Evolutionary conservation across 805 yeast species (phyloP), one percentile per base, ranked within the genome.

Genomic region (Barnettozyma californica): DNA sequence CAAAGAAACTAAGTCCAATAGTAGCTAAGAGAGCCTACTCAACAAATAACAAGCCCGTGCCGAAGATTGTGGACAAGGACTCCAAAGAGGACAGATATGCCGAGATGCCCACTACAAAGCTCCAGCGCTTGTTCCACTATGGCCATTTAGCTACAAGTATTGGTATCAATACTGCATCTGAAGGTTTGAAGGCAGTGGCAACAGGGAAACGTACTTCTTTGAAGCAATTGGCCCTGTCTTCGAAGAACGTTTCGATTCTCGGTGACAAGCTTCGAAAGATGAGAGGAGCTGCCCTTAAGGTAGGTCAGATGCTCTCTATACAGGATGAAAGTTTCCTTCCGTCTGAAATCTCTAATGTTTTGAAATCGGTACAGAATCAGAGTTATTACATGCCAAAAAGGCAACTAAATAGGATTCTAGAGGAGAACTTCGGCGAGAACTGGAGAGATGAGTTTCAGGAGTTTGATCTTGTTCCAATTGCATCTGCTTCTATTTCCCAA

Each of bases 211-310:
- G 71, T 0, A 73, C 83, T 8, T 66, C 77, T 31, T 63, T 83
- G 64, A 78, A 77, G 52, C 72, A 78, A 2, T 63, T 89, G 40
- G 71, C 95, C 2, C 71, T 94, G 57, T 83, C 87, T 4, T 91
- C 95, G 7, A 77, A 78, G 16, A 94, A 92, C 65, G 82, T 94
- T 39, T 96, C 92, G 59, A 68, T 95, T 46, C 80, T 94, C 72
- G 95, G 96, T 11, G 81, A 80, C 58, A 90, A 89, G 64, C 81
- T 94, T 58, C 80, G 94, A 45, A 82, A 87, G 61, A 94, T 94
- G 99, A 78, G 99, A 62, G 99, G 99, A n/a, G 99, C 98, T 2
- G 99, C 99, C 3, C 73, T 94, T 62, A 94, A 94, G 62, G 78
- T 94, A 48, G 99, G 99, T n/a, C 99, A 94, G 68, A 80, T 94